These are phyloP conservation scores for Leptodontidium sp. DNA, from an alignment of 2,329 filamentous ascomycete species.

Conservation along the genomic window DNA sequence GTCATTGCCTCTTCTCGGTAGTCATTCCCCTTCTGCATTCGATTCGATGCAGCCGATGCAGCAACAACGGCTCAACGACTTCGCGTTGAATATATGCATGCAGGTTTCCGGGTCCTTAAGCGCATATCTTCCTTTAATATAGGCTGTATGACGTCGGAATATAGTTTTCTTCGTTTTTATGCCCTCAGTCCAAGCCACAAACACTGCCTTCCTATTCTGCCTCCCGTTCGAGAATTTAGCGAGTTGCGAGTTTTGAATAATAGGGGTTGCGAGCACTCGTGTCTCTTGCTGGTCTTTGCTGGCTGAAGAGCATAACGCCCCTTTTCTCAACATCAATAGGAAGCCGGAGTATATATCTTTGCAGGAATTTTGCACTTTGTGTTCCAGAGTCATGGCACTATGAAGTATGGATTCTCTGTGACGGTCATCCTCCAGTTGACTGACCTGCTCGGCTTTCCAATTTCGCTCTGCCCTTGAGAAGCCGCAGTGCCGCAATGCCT, in stretches of 20 bases:
- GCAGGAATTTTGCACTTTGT: slow-evolving; percentile 8
- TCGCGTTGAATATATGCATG: not conserved
- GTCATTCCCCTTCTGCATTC: not conserved
- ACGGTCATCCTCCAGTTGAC: slow-evolving; percentile 1
- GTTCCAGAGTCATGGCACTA: not conserved
- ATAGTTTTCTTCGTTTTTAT: not conserved
- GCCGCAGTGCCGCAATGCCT: not conserved
- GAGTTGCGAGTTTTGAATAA: not conserved
- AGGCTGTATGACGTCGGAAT: not conserved
- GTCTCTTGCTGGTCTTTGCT: not conserved
- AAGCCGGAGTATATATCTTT: not conserved
- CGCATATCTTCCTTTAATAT: not conserved
- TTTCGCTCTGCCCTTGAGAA: not conserved
- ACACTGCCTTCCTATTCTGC: slow-evolving; percentile 8
- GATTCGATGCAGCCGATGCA: not conserved
- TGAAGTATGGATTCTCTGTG: not conserved
- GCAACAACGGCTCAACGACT: not conserved
- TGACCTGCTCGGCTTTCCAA: slow-evolving; percentile 12
- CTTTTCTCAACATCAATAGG: not conserved
- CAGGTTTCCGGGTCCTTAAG: not conserved
- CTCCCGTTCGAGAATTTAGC: not conserved
- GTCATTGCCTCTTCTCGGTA: not conserved
- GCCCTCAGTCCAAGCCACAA: not conserved
- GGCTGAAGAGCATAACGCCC: not conserved
- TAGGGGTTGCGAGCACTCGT: slow-evolving; percentile 1